These are phyloP conservation scores for Puccinia polysora DNA, from an alignment of 1,284 basidiomycete species.

Conservation along the genomic window DNA sequence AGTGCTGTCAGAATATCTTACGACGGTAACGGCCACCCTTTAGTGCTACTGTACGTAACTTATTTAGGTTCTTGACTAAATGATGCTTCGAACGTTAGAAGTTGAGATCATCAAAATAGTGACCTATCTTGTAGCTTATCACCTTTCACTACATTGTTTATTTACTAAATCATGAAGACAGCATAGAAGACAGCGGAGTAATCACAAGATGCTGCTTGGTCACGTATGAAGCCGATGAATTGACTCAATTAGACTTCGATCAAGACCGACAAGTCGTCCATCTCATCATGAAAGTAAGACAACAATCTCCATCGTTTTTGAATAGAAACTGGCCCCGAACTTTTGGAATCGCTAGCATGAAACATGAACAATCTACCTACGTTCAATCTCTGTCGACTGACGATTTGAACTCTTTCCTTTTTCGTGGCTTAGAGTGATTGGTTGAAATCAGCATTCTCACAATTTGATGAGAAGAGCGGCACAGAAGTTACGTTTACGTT, in stretches of 20 bases:
- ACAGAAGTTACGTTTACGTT: slow-evolving; percentile 32
- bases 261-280: slow-evolving; percentile 25
- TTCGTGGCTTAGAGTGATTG: slow-evolving; percentile 31
- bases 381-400: no score
- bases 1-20: slow-evolving; percentile 39
- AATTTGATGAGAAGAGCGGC: slow-evolving; percentile 38
- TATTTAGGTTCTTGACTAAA: no score
- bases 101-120: background rate
- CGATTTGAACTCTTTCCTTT: no score
- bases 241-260: slow-evolving; percentile 19
- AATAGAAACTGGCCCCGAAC: no score
- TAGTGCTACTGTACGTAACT: slow-evolving; percentile 25
- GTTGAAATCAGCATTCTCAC: slow-evolving; percentile 32
- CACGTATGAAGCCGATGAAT: slow-evolving; percentile 31
- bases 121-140: background rate
- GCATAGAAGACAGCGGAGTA: slow-evolving; percentile 41
- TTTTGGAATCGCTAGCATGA: no score
- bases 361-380: no score
- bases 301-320: background rate
- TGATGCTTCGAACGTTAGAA: no score
- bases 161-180: background rate
- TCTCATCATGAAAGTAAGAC: slow-evolving; percentile 35
- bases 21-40: slow-evolving; percentile 29
- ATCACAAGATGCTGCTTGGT: slow-evolving; percentile 27
- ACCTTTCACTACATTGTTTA: background rate